Conservation (phyloP, 352 stramenopile species). For the Globisporangium viniferum region DNA sequence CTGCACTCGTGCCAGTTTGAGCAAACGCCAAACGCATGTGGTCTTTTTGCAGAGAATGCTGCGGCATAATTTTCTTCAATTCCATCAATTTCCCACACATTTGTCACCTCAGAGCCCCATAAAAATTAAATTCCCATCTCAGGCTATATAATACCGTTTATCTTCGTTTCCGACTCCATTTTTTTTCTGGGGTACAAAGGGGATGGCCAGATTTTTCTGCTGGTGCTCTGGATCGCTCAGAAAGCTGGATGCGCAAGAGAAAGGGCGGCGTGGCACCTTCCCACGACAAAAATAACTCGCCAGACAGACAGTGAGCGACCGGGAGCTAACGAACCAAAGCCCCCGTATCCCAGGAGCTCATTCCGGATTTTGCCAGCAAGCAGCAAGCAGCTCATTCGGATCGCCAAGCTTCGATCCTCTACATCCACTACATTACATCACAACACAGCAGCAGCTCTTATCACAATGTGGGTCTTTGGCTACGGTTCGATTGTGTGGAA, state of each 20-base stretch:
- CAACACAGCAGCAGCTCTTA: not conserved
- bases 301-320: not conserved
- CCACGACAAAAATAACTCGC: conserved; percentile 1
- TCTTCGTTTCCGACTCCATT: not conserved
- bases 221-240: not conserved
- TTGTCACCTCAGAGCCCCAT: not conserved
- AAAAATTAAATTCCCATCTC: not conserved
- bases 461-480: conserved; percentile 3
- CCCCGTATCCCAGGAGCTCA: not conserved
- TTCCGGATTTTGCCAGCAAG: conserved; percentile 2
- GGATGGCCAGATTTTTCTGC: conserved; percentile 7
- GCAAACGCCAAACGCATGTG: not conserved
- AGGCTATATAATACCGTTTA: not conserved
- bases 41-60: not conserved
- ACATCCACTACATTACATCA: not conserved
- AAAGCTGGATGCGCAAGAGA: not conserved
- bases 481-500: conserved; percentile 33
- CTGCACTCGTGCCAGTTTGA: not conserved
- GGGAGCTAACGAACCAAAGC: not conserved
- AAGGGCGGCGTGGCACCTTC: not conserved
- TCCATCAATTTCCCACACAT: not conserved
- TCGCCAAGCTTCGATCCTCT: not conserved
- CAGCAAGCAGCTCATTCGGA: not conserved
- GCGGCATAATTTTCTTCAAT: not conserved
- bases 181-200: not conserved